Evolutionary conservation across 805 yeast genomes (phyloP).

Genomic region (Cyberlindnera xylosilytica): DNA sequence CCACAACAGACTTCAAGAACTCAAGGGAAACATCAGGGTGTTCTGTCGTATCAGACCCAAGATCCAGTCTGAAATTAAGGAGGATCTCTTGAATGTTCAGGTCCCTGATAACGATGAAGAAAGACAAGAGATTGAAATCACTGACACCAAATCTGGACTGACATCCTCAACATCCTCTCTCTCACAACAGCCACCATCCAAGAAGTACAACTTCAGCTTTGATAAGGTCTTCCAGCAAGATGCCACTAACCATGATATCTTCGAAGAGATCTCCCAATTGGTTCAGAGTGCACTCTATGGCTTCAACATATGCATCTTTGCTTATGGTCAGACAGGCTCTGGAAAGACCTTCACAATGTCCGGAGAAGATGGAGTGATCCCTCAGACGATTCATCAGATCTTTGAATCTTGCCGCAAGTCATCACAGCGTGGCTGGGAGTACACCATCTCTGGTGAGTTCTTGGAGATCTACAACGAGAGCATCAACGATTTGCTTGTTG

Average conservation of each 20-base stretch:
- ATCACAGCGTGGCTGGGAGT: conserved; percentile 56
- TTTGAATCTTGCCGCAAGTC: conserved; percentile 52
- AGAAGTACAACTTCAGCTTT: conserved; percentile 51
- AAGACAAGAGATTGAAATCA: conserved; percentile 24
- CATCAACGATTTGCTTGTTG: conserved; percentile 60
- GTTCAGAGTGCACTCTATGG: conserved; percentile 89
- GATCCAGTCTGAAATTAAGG: conserved; percentile 22
- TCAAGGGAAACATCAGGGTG: conserved; percentile 90
- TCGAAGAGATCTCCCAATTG: conserved; percentile 81
- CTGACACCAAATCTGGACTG: conserved; percentile 11
- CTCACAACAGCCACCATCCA: background rate
- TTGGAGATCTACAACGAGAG: conserved; percentile 87
- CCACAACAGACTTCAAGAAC: conserved; percentile 76
- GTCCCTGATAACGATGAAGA: conserved; percentile 30
- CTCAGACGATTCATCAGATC: conserved; percentile 68
- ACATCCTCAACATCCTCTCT: background rate
- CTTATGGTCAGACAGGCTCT: conserved; percentile 96
- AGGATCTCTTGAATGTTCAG: conserved; percentile 30
- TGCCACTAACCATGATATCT: conserved; percentile 59
- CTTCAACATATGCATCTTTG: conserved; percentile 86
- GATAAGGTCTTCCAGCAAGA: conserved; percentile 69
- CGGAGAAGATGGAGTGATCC: conserved; percentile 72
- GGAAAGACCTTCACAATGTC: conserved; percentile 96
- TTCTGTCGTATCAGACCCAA: conserved; percentile 82
- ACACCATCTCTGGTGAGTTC: conserved; percentile 65